These are phyloP conservation scores for Penicillium turbatum DNA, from an alignment of 495 filamentous ascomycete genomes.

Conservation along the genomic window DNA sequence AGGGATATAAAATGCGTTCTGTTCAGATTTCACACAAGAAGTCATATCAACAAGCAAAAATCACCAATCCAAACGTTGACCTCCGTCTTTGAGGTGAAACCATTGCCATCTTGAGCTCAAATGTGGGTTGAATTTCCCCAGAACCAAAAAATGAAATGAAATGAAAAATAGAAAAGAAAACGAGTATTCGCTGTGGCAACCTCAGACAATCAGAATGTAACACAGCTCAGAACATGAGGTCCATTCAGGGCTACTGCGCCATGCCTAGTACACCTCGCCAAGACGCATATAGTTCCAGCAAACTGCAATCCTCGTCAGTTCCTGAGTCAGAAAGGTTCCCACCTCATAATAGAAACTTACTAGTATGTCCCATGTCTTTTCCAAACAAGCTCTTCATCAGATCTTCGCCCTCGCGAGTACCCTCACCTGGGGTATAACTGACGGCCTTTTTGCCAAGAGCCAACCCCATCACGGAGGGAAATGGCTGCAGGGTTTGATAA, in stretches of 20 bases:
- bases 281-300: constrained; percentile 55
- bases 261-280: constrained; percentile 24
- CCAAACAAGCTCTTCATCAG: constrained; percentile 58
- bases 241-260: background rate
- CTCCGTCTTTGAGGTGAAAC: too few relatives aligned
- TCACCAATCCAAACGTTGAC: too few relatives aligned
- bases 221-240: background rate
- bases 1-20: too few relatives aligned
- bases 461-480: constrained; percentile 61
- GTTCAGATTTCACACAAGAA: too few relatives aligned
- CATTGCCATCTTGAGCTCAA: too few relatives aligned
- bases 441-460: constrained; percentile 63
- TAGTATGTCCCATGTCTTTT: constrained; percentile 60
- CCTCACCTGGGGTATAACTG: constrained; percentile 49
- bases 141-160: too few relatives aligned
- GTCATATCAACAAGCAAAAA: too few relatives aligned
- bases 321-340: background rate
- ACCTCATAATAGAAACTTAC: constrained; percentile 20
- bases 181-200: too few relatives aligned
- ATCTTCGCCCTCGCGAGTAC: constrained; percentile 52
- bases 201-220: constrained; percentile 1
- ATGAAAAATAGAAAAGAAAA: too few relatives aligned
- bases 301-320: constrained; percentile 35
- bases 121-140: too few relatives aligned
- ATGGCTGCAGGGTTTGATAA: constrained; percentile 43